Evolutionary conservation across 306 rosid species (phyloP).

Genomic region (Cicer yamashitae): DNA sequence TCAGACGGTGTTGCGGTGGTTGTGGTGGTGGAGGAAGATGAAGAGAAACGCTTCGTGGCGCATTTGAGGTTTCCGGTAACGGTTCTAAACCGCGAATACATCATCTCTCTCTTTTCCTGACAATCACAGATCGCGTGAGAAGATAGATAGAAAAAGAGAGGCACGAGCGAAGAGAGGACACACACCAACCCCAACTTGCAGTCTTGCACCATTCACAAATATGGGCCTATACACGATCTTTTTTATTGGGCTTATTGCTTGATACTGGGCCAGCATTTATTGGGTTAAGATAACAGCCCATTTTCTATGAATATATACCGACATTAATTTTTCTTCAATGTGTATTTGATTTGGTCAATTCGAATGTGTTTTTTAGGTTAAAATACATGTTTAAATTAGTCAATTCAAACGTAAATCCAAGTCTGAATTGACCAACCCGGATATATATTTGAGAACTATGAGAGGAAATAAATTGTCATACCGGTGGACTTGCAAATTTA

Average conservation of each 20-base stretch:
- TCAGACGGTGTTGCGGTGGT: slow-evolving; percentile 41
- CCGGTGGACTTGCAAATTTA: no score
- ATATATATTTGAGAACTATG: no score
- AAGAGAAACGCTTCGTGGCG: slow-evolving; percentile 55
- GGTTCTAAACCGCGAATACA: slow-evolving; percentile 60
- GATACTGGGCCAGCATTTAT: no score
- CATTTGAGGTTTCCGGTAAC: slow-evolving; percentile 55
- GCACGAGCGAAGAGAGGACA: slow-evolving; percentile 7
- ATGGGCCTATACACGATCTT: not conserved
- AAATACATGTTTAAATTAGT: no score
- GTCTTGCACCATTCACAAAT: not conserved
- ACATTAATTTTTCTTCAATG: no score
- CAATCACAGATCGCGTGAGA: slow-evolving; percentile 39
- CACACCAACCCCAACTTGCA: slow-evolving; percentile 18
- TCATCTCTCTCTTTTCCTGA: slow-evolving; percentile 21
- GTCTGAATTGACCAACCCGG: no score
- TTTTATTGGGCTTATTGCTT: not conserved
- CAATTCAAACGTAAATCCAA: no score
- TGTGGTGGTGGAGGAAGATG: slow-evolving; percentile 51
- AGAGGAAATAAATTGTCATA: no score
- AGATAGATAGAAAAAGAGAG: slow-evolving; percentile 29
- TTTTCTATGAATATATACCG: no score
- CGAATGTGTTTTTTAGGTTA: no score
- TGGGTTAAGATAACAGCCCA: no score
- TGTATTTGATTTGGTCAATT: no score